Evolutionary conservation across 768 basidiomycete species (phyloP).

Genomic region (Hirschioporus abietinus): DNA sequence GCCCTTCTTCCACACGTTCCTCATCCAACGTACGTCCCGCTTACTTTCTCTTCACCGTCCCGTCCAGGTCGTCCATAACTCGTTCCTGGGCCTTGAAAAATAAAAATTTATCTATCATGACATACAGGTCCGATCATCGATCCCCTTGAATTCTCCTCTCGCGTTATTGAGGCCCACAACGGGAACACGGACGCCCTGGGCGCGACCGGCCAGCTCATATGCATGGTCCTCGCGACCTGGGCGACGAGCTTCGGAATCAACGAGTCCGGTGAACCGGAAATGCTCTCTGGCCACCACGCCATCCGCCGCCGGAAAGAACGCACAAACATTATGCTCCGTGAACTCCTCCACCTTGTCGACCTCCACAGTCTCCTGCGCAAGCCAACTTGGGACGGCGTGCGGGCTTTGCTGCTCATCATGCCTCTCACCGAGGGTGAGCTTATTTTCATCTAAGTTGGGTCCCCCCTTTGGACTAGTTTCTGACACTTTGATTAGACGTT

Average conservation of each 20-base stretch:
- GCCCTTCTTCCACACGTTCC: slow-evolving; percentile 80
- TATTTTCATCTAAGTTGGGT: slow-evolving; percentile 3
- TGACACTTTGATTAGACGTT: slow-evolving; percentile 28
- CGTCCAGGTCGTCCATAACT: background rate
- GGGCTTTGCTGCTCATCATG: slow-evolving; percentile 69
- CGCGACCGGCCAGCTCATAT: slow-evolving; percentile 70
- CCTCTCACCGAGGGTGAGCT: slow-evolving; percentile 79
- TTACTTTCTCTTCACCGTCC: slow-evolving; percentile 1
- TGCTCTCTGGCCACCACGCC: slow-evolving; percentile 26
- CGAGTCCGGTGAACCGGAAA: slow-evolving; percentile 57
- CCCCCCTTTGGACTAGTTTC: slow-evolving; percentile 3
- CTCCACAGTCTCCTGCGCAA: slow-evolving; percentile 70
- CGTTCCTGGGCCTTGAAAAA: background rate
- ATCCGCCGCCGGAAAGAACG: slow-evolving; percentile 42
- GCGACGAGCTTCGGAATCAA: slow-evolving; percentile 86
- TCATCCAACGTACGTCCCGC: slow-evolving; percentile 65
- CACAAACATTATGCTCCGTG: slow-evolving; percentile 65
- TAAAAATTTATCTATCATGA: slow-evolving; percentile 9
- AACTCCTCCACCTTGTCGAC: slow-evolving; percentile 79
- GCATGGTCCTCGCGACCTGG: slow-evolving; percentile 82
- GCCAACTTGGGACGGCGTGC: slow-evolving; percentile 84
- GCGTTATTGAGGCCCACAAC: slow-evolving; percentile 62
- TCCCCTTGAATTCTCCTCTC: slow-evolving; percentile 68
- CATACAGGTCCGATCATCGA: slow-evolving; percentile 79
- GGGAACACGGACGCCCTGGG: slow-evolving; percentile 53